Percentiles rank a stretch among this genome's conserved stretches.
Conservation (phyloP, 2,329 filamentous ascomycete species). For the Pseudogymnoascus pannorum region DNA sequence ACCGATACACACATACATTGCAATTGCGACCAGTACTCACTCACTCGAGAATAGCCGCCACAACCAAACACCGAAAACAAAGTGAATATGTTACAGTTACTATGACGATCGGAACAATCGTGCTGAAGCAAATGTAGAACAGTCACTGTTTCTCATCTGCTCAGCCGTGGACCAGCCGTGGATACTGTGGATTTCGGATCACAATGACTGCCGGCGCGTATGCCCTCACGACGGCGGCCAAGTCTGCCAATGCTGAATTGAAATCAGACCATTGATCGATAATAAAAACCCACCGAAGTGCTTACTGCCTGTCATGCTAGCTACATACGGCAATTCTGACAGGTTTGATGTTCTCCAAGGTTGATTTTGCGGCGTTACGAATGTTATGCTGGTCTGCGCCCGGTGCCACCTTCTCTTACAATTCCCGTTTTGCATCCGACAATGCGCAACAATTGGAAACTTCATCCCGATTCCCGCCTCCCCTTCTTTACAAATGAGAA, state of each 20-base stretch:
- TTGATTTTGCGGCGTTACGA: background rate
- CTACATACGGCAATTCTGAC: background rate
- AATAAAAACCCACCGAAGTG: background rate
- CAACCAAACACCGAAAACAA: background rate
- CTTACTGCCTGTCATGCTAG: background rate
- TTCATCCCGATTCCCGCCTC: background rate
- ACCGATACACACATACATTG: too few relatives aligned
- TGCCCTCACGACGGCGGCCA: background rate
- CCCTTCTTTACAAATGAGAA: background rate
- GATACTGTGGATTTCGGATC: background rate
- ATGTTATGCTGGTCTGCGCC: background rate
- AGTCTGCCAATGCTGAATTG: background rate
- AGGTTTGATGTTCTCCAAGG: background rate
- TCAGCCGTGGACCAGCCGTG: too few relatives aligned
- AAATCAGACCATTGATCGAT: background rate
- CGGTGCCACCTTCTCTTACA: background rate
- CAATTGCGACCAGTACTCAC: too few relatives aligned
- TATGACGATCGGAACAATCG: background rate
- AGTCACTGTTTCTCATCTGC: background rate
- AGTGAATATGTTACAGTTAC: background rate
- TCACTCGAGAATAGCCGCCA: too few relatives aligned
- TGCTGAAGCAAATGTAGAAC: constrained; percentile 6
- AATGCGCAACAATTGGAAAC: constrained; percentile 4
- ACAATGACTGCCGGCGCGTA: background rate
- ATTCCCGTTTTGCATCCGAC: background rate